These are phyloP conservation scores for Saturnispora bothae DNA, from an alignment of 805 yeast genomes.

Conservation along the genomic window DNA sequence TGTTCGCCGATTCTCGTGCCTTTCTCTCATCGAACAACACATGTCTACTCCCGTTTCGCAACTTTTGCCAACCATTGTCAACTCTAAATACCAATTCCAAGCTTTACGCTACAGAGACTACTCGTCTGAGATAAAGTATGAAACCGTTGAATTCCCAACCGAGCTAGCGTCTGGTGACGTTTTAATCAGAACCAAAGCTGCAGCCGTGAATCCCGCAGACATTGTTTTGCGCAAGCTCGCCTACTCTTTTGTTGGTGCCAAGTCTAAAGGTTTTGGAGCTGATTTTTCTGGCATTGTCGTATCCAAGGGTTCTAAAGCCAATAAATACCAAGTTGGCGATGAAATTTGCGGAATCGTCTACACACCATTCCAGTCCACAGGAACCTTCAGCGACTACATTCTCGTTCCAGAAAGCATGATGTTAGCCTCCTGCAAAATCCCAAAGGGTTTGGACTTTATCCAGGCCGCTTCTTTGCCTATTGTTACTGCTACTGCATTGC, in stretches of 20 bases:
- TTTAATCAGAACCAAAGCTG: constrained; percentile 12
- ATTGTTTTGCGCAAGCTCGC: constrained; percentile 6
- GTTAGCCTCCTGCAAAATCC: constrained; percentile 28
- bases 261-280: constrained; percentile 12
- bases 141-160: constrained; percentile 6
- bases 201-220: constrained; percentile 16
- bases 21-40: too few species aligned
- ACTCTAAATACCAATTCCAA: constrained; percentile 2
- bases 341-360: constrained; percentile 11
- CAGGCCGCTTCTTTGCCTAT: constrained; percentile 61
- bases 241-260: constrained; percentile 5
- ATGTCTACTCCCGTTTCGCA: too few species aligned
- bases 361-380: constrained; percentile 16
- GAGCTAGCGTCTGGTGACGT: constrained; percentile 10
- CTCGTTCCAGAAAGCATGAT: constrained; percentile 24
- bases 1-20: too few species aligned
- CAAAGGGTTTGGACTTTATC: constrained; percentile 34
- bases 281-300: constrained; percentile 17
- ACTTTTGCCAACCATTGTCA: not conserved
- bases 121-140: constrained; percentile 6
- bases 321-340: constrained; percentile 15
- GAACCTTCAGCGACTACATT: constrained; percentile 37
- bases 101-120: constrained; percentile 14
- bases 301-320: constrained; percentile 13
- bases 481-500: constrained; percentile 51